Evolutionary conservation across 1,284 basidiomycete genomes (phyloP).

Genomic region (Marasmius oreades): DNA sequence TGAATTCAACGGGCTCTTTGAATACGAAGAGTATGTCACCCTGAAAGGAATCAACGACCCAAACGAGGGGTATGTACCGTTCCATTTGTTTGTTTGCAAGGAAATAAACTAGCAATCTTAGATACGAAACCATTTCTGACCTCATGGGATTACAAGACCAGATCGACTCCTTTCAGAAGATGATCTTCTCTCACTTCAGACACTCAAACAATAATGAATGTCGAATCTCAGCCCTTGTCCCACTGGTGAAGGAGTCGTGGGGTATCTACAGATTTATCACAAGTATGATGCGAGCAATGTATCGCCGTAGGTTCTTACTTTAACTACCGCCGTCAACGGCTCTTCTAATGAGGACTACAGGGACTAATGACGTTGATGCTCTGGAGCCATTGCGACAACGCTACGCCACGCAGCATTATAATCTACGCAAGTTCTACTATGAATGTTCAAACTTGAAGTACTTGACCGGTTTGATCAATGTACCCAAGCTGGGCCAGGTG

Average conservation of each 20-base stretch:
- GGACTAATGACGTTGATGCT: conserved; percentile 84
- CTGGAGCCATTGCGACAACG: conserved; percentile 83
- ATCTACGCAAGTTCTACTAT: conserved; percentile 93
- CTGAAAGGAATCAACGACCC: conserved; percentile 96
- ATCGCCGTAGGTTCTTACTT: conserved; percentile 61
- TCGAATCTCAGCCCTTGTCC: conserved; percentile 89
- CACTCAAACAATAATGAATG: conserved; percentile 93
- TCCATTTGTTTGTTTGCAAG: conserved; percentile 1
- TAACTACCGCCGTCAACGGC: conserved; percentile 2
- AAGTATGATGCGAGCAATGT: conserved; percentile 95
- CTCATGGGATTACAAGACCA: conserved; percentile 96
- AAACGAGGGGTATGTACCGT: conserved; percentile 85
- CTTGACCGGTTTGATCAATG: conserved; percentile 92
- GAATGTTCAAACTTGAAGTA: conserved; percentile 98
- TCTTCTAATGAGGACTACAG: conserved; percentile 35
- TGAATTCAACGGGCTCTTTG: conserved; percentile 95
- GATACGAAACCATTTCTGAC: conserved; percentile 94
- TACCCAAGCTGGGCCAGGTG: conserved; percentile 91
- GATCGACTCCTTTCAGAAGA: conserved; percentile 95
- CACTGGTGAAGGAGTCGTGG: conserved; percentile 95
- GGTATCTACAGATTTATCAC: conserved; percentile 98
- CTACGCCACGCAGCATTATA: conserved; percentile 86
- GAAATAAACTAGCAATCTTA: conserved; percentile 29
- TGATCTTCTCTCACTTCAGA: conserved; percentile 91
- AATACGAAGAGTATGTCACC: conserved; percentile 96